phyloP scores from a whole-genome alignment of 78 protist genomes.

The Speleostelium caveatum region DNA sequence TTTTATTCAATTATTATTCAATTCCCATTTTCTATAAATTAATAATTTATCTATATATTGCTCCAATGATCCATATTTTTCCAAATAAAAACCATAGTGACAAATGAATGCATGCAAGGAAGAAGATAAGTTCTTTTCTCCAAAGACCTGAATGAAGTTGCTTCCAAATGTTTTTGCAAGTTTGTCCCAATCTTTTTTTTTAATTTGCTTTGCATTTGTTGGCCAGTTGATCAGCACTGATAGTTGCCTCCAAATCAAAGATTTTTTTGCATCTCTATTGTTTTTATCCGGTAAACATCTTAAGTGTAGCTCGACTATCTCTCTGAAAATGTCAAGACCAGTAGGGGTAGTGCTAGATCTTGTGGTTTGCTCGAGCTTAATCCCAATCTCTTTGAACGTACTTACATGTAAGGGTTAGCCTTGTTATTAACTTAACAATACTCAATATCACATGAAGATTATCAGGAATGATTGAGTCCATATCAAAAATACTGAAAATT shows the following conservation, averaged over 20 bases:
- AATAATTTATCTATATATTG: not conserved
- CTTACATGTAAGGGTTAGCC: not conserved
- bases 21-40: not conserved
- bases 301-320: not conserved
- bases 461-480: not conserved
- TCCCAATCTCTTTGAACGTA: not conserved
- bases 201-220: too few relatives aligned
- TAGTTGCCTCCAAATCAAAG: not conserved
- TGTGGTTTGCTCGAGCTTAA: too few relatives aligned
- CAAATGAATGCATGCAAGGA: not conserved
- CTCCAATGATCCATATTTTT: not conserved
- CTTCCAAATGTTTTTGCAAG: not conserved
- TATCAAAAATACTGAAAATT: not conserved
- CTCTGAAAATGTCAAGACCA: not conserved
- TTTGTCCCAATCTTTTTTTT: not conserved
- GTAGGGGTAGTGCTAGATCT: not conserved
- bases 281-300: not conserved
- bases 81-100: not conserved
- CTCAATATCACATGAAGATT: not conserved
- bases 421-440: too few relatives aligned
- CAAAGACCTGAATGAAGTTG: not conserved
- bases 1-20: too few relatives aligned
- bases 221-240: not conserved
- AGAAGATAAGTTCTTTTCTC: not conserved
- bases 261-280: not conserved